Percentiles rank a stretch among this genome's conserved stretches.
Evolutionary conservation across 352 stramenopile genomes (phyloP).

Genomic region (Aphanomyces astaci): DNA sequence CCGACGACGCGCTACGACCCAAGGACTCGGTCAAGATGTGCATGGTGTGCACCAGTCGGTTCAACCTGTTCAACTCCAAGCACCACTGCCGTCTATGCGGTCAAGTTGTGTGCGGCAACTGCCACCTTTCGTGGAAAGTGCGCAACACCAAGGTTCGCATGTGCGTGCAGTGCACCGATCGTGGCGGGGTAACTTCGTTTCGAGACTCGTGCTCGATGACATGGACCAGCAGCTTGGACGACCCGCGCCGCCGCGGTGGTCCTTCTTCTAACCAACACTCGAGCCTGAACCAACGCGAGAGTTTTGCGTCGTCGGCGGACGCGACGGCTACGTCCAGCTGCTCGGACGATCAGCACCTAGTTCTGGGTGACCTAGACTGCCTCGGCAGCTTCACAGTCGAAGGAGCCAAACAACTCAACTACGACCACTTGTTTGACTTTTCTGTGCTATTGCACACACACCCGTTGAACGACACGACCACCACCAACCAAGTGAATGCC

Average conservation of each 20-base stretch:
- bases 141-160: background rate
- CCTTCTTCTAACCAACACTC: background rate
- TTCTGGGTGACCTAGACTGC: background rate
- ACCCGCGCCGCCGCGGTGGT: background rate
- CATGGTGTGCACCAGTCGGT: constrained; percentile 31
- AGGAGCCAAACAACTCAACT: background rate
- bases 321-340: background rate
- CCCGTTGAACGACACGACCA: background rate
- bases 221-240: background rate
- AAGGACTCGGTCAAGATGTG: constrained; percentile 36
- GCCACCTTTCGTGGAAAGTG: constrained; percentile 19
- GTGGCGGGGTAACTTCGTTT: background rate
- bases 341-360: background rate
- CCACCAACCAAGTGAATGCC: too few species aligned
- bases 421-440: background rate
- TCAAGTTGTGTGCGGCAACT: constrained; percentile 53
- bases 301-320: background rate
- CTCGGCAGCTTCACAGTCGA: background rate
- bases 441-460: background rate
- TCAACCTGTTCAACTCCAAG: constrained; percentile 41
- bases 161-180: background rate
- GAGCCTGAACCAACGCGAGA: background rate
- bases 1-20: background rate
- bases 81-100: constrained; percentile 68
- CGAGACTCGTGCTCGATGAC: background rate